These are phyloP conservation scores for Blakeslea trispora DNA, from an alignment of 371 early-diverging fungal genomes.

Conservation along the genomic window DNA sequence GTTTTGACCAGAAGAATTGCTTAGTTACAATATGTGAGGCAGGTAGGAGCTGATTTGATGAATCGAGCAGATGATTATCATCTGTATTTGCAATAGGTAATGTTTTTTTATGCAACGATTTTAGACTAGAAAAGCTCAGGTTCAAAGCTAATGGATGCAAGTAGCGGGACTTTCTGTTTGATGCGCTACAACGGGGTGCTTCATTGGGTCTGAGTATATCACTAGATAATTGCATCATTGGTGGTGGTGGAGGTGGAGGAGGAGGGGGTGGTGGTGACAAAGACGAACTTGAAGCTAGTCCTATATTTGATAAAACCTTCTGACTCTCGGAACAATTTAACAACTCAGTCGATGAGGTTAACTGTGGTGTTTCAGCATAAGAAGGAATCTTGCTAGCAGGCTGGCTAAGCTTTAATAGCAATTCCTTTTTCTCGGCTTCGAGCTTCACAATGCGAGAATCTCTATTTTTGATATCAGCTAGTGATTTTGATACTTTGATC, in stretches of 20 bases:
- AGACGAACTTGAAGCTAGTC: not conserved
- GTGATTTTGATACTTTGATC: constrained; percentile 44
- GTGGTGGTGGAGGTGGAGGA: constrained; percentile 38
- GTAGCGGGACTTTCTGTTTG: constrained; percentile 37
- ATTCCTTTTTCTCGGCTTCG: constrained; percentile 12
- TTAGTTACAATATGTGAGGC: constrained; percentile 18
- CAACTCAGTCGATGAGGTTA: too few relatives aligned
- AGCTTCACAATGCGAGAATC: constrained; percentile 30
- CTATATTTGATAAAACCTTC: too few relatives aligned
- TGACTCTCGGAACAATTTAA: too few relatives aligned
- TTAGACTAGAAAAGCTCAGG: constrained; percentile 38
- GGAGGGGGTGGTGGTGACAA: constrained; percentile 24
- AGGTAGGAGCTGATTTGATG: too few relatives aligned
- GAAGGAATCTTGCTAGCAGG: too few relatives aligned
- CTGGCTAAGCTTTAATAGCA: not conserved
- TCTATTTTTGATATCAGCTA: constrained; percentile 41
- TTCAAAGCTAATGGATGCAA: constrained; percentile 50
- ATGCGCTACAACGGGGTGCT: constrained; percentile 3
- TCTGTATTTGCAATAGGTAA: not conserved
- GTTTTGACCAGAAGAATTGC: constrained; percentile 67
- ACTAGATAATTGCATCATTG: constrained; percentile 8
- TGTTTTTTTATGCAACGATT: constrained; percentile 43
- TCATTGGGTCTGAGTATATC: constrained; percentile 1
- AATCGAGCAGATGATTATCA: too few relatives aligned
- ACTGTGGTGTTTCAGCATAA: not conserved